Evolutionary conservation across 2,329 filamentous ascomycete species (phyloP).

Genomic region (Aspergillus novofumigatus): DNA sequence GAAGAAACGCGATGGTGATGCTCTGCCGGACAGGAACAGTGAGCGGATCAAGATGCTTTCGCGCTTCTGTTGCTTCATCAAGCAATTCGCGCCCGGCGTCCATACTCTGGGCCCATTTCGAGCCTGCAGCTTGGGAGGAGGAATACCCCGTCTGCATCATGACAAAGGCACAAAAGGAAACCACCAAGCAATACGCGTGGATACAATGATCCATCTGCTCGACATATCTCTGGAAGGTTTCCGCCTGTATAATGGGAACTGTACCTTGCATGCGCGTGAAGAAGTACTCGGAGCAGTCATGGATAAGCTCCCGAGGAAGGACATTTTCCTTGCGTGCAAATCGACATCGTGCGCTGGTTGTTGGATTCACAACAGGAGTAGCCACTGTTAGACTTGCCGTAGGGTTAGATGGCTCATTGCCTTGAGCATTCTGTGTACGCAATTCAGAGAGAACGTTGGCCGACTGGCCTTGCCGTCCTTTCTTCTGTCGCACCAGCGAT

Average conservation of each 20-base stretch:
- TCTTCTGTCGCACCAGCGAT: slow-evolving; percentile 13
- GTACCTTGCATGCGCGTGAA: slow-evolving; percentile 20
- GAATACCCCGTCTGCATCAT: slow-evolving; percentile 20
- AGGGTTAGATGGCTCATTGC: not conserved
- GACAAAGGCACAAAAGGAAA: slow-evolving; percentile 37
- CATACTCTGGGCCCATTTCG: not conserved
- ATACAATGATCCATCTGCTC: slow-evolving; percentile 16
- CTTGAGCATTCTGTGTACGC: slow-evolving; percentile 1
- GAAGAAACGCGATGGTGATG: slow-evolving; percentile 65
- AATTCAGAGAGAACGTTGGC: slow-evolving; percentile 20
- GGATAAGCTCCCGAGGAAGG: slow-evolving; percentile 7
- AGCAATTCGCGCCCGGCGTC: slow-evolving; percentile 18
- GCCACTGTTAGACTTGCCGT: not conserved
- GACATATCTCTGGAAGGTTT: slow-evolving; percentile 21
- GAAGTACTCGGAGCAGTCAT: slow-evolving; percentile 18
- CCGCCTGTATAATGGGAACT: slow-evolving; percentile 26
- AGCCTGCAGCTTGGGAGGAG: not conserved
- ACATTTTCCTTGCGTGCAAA: slow-evolving; percentile 5
- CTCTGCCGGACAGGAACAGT: slow-evolving; percentile 18
- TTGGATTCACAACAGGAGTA: not conserved
- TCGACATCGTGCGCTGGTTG: not conserved
- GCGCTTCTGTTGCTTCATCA: slow-evolving; percentile 23
- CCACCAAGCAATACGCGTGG: slow-evolving; percentile 28
- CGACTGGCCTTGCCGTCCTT: slow-evolving; percentile 19
- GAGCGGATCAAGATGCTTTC: slow-evolving; percentile 17